phyloP scores from a whole-genome alignment of 495 filamentous ascomycete species.

The Aspergillus steynii region DNA sequence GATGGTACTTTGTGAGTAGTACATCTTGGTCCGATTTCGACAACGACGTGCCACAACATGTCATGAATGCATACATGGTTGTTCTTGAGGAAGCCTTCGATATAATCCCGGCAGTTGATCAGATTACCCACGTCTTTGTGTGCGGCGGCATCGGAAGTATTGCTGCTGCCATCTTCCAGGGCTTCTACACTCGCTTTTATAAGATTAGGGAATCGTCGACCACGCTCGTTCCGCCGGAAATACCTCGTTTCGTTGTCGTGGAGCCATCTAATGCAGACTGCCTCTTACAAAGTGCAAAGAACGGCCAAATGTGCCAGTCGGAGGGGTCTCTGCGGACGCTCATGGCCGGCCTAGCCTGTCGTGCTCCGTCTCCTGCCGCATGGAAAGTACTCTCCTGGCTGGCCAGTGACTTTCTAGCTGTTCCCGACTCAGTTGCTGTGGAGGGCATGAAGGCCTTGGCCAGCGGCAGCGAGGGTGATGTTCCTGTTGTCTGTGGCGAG shows the following conservation, averaged over 20 bases:
- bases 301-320: neutral
- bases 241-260: neutral
- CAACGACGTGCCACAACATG: neutral
- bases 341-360: constrained; percentile 2
- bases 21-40: constrained; percentile 3
- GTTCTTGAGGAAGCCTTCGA: neutral
- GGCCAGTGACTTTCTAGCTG: constrained; percentile 2
- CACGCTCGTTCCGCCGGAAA: too few species aligned
- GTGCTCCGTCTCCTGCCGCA: neutral
- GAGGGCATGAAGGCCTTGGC: constrained; percentile 4
- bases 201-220: too few species aligned
- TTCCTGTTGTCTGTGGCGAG: neutral
- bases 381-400: neutral
- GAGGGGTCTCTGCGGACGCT: neutral
- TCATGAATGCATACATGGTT: constrained; percentile 9
- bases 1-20: constrained; percentile 6
- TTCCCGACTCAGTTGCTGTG: neutral
- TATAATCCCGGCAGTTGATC: neutral
- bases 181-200: neutral
- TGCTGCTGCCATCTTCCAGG: neutral
- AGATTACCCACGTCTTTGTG: neutral
- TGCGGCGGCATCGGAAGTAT: neutral
- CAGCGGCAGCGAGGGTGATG: neutral
- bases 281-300: neutral
- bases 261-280: neutral